A percentile compares a stretch with the other conserved stretches of the same genome.
phyloP scores from a whole-genome alignment of 345 rosid species.

The Lepidium aucheri region DNA sequence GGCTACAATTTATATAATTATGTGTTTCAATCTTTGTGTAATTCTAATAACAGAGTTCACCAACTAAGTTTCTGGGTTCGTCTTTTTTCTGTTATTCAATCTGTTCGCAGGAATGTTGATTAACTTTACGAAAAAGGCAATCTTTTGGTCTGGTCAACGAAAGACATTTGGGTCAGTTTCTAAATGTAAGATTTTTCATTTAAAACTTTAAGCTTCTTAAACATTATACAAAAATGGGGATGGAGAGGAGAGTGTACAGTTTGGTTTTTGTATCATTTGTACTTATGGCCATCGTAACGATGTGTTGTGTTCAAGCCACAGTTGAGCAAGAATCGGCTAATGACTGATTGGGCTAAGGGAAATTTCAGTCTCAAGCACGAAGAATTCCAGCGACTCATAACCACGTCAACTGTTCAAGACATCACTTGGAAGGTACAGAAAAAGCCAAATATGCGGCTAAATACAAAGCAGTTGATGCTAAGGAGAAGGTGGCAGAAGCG shows the following conservation, averaged over 20 bases:
- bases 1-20: no score
- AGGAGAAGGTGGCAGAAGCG: no score
- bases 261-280: constrained; percentile 5
- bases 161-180: no score
- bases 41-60: no score
- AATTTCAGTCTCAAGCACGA: constrained; percentile 23
- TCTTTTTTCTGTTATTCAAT: no score
- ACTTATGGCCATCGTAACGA: constrained; percentile 8
- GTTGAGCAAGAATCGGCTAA: constrained; percentile 7
- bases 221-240: constrained; percentile 13
- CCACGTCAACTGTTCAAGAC: constrained; percentile 16
- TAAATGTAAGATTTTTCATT: no score
- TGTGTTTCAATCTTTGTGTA: no score
- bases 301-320: constrained; percentile 10
- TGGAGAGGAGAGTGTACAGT: constrained; percentile 8
- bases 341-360: constrained; percentile 23
- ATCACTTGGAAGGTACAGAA: constrained; percentile 10
- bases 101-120: no score
- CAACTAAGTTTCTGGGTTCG: no score
- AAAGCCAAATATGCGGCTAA: constrained; percentile 15
- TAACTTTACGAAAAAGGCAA: no score
- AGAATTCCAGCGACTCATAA: constrained; percentile 13
- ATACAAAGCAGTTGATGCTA: constrained; percentile 23
- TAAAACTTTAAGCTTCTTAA: no score
- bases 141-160: no score